Conservation (phyloP, 106 monocot species). For the Acorus gramineus region DNA sequence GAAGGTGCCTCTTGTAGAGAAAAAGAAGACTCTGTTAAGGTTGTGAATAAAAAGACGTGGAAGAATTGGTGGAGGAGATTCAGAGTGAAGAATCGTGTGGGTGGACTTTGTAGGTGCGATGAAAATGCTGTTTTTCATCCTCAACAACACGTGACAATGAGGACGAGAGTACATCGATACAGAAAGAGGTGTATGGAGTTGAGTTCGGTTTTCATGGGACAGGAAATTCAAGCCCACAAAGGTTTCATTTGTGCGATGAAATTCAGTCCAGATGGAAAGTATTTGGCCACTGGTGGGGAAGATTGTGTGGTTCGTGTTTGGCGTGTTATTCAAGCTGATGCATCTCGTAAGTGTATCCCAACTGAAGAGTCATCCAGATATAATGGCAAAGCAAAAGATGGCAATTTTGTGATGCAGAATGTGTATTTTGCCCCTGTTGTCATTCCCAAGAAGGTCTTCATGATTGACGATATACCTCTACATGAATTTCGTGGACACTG, state of each 20-base stretch:
- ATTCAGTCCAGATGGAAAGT: slow-evolving; percentile 58
- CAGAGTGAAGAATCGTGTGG: background rate
- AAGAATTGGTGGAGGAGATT: slow-evolving; percentile 48
- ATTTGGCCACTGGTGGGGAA: slow-evolving; percentile 73
- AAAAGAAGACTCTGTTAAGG: slow-evolving; percentile 1
- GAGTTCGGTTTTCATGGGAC: slow-evolving; percentile 41
- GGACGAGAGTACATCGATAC: slow-evolving; percentile 24
- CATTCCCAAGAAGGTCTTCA: slow-evolving; percentile 56
- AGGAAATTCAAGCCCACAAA: slow-evolving; percentile 67
- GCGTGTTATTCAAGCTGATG: slow-evolving; percentile 54
- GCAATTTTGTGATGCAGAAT: slow-evolving; percentile 17
- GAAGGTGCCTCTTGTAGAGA: slow-evolving; percentile 2
- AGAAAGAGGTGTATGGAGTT: slow-evolving; percentile 50
- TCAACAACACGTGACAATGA: slow-evolving; percentile 10
- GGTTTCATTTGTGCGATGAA: slow-evolving; percentile 62
- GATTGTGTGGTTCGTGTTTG: slow-evolving; percentile 70
- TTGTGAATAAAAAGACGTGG: slow-evolving; percentile 18
- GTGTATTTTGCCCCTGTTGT: slow-evolving; percentile 23
- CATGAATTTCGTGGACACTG: slow-evolving; percentile 58
- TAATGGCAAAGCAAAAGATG: slow-evolving; percentile 17
- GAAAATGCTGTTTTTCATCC: slow-evolving; percentile 16
- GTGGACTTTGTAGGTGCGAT: slow-evolving; percentile 1
- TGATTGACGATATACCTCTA: slow-evolving; percentile 45
- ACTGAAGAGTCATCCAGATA: slow-evolving; percentile 8
- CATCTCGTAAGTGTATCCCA: slow-evolving; percentile 19